Percentiles rank a stretch among this genome's conserved stretches.
phyloP scores from a whole-genome alignment of 495 filamentous ascomycete genomes.

The Aspergillus olivimuriae region DNA sequence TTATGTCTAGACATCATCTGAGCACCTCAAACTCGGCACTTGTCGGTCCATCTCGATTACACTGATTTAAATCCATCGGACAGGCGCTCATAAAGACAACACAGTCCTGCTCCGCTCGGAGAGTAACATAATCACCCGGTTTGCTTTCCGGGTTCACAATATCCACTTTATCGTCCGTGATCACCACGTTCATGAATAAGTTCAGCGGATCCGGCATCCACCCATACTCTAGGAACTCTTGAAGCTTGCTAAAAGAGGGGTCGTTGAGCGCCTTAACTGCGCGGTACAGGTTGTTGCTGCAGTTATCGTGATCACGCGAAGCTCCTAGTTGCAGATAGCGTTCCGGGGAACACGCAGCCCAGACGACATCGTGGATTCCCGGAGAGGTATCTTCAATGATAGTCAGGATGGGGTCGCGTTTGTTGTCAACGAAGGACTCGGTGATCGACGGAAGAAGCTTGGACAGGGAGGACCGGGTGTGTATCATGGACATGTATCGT shows the following conservation, averaged over 20 bases:
- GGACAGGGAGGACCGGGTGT: constrained; percentile 27
- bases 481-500: constrained; percentile 36
- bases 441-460: constrained; percentile 25
- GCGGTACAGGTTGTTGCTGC: constrained; percentile 34
- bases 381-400: constrained; percentile 32
- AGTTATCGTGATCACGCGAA: constrained; percentile 33
- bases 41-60: constrained; percentile 33
- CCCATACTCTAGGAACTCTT: no score
- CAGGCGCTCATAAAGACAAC: constrained; percentile 38
- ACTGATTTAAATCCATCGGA: constrained; percentile 36
- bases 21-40: constrained; percentile 11
- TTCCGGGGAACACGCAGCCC: constrained; percentile 32
- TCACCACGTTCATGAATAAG: constrained; percentile 43
- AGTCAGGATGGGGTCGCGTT: constrained; percentile 29
- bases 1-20: no score
- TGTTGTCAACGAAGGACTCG: constrained; percentile 26
- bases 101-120: constrained; percentile 31
- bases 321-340: constrained; percentile 30
- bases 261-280: background rate
- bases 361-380: constrained; percentile 37
- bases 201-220: constrained; percentile 39
- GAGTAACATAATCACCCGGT: constrained; percentile 28
- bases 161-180: constrained; percentile 23
- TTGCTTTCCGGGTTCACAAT: constrained; percentile 28
- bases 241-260: no score